Evolutionary conservation across 2,329 filamentous ascomycete genomes (phyloP).

Genomic region (Phialocephala sp.): DNA sequence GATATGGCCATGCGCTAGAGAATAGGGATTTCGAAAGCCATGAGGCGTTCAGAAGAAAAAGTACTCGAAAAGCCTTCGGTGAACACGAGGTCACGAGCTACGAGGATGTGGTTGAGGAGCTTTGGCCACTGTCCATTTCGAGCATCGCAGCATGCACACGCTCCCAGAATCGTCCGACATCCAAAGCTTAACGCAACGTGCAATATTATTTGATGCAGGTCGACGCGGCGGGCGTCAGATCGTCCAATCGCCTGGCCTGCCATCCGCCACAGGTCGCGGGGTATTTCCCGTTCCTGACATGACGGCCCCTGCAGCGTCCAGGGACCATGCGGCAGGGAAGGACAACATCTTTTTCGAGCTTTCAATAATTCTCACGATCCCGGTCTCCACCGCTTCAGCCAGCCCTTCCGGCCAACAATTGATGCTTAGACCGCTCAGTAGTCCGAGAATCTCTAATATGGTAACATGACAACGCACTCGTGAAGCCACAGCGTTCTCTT

Average conservation of each 20-base stretch:
- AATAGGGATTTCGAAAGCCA: no score
- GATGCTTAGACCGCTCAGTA: background rate
- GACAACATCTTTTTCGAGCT: background rate
- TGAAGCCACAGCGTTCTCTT: background rate
- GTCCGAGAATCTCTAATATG: background rate
- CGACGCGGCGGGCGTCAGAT: background rate
- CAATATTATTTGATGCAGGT: background rate
- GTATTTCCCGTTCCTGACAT: conserved; percentile 2
- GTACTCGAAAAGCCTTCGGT: no score
- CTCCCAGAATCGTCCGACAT: no score
- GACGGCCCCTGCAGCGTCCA: background rate
- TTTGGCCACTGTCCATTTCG: no score
- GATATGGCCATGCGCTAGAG: no score
- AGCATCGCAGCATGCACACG: no score
- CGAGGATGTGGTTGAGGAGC: no score
- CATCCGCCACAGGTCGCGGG: background rate
- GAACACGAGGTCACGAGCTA: no score
- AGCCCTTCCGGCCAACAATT: background rate
- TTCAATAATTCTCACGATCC: background rate
- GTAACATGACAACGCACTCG: background rate
- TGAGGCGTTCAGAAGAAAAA: no score
- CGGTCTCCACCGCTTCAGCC: background rate
- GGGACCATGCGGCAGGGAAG: background rate
- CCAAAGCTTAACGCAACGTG: background rate
- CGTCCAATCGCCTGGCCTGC: background rate